Evolutionary conservation across 495 filamentous ascomycete genomes (phyloP), one percentile per base, ranked within the genome.

Genomic region (Copromyces sp.): DNA sequence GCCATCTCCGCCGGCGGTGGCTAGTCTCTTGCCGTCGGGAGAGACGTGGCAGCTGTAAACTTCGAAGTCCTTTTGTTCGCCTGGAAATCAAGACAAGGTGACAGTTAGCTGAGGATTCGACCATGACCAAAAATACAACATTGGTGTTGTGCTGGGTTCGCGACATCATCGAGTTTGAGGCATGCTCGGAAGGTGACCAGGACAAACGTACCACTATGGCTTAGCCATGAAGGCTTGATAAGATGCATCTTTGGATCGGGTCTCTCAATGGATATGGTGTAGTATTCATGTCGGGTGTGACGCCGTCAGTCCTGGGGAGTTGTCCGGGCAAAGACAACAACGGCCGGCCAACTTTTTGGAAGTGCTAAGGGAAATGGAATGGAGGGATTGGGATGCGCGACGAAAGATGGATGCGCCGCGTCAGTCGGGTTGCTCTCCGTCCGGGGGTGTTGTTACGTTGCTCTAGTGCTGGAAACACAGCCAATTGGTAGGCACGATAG

Each of bases 41-140:
- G 95, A 98, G 72, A 98, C 89, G 85, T 98, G 93, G 82, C 95
- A 97, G 78, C 93, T 96, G 83, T 97, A 99, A 73, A 97, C 94
- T 82, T 98, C 96, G 81, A 95, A 95, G 77, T 97, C 94, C 77
- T 97, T 97, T 80, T 95, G 92, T 84, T 98, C 95, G 76, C 94
- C 94, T 93, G 78, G 73, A 72, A 40, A 41, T 68, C 47, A 70
- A 42, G 74, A 79, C 74, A 75, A 35, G n/a, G 75, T 53, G 68
- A 73, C 47, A 16, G 71, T 75, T 70, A 75, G 77, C 68, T 40
- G 39, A 3, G 40, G 45, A 68, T 24, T 4, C 39, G 40, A 35
- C 24, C 61, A 45, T 24, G 16, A 37, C 9, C 71, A 44, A 69
- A 37, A 32, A 16, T 20, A 16, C 8, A 14, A 32, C 47, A 59